Base-by-base conservation (phyloP, 306 rosid species). In the Trichosanthes truncata region DNA sequence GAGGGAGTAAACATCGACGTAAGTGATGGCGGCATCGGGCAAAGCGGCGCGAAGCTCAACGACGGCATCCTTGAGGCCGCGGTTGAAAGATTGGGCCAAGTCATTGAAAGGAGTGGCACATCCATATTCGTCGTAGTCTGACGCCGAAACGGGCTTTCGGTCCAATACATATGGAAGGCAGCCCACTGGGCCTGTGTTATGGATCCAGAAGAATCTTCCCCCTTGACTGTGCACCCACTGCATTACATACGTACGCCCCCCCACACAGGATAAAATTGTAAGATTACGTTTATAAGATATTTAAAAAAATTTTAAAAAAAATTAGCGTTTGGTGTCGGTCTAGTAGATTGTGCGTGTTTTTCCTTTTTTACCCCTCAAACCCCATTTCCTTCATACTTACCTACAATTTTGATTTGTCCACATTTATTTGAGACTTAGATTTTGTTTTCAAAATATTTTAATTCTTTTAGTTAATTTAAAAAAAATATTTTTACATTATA, bases 171-270 rank as follows among this genome's bases (percentile, higher is more conserved):
- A 87, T 6, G 86, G 87, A 23, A 88, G 77, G 63, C 91, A 93
- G 7, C 97, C 93, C 10, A 91, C 62, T 20, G 96, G 96, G 18
- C 96, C 97, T 6, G 93, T 91, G 80, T 88, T 91, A 78, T 93
- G 96, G 77, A 89, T 85, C 97, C 91, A 93, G 72, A 91, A 89
- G 17, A 80, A 86, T 52, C 91, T 87, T 21, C 93, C 91, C 13
- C 89, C 91, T 82, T 86, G 82, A 72, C 83, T 79, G 57, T 93
- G 82, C 21, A 89, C 82, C 61, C 82, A 43, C 93, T 90, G 31
- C 4, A 23, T 74, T 36, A 25, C 41, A 38, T 72, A 20, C 38
- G 6, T 40, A 53, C 25, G 60, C 7, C 6, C 36, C 2, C n/a
- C n/a, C n/a, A n/a, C n/a, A n/a, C n/a, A n/a, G n/a, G n/a, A 59